Conservation (phyloP, 1,284 basidiomycete genomes). For the Inonotus obliquus region DNA sequence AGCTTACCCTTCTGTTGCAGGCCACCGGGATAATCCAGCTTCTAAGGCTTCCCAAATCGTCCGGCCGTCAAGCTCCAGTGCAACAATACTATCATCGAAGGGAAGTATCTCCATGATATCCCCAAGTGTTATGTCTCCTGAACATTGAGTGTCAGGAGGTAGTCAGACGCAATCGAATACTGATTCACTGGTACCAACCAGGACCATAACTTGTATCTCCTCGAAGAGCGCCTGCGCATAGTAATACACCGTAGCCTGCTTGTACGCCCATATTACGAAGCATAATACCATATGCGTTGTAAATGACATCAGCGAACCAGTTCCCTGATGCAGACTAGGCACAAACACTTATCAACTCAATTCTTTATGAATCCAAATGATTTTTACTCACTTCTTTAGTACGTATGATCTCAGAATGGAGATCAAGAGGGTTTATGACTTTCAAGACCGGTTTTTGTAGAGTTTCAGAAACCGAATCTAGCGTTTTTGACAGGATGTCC, state of each 20-base stretch:
- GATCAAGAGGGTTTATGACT: constrained; percentile 68
- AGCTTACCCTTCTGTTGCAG: constrained; percentile 83
- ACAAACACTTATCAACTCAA: neutral
- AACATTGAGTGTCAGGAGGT: neutral
- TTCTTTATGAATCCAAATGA: constrained; percentile 30
- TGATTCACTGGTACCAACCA: constrained; percentile 38
- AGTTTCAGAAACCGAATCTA: constrained; percentile 68
- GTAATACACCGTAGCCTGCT: constrained; percentile 72
- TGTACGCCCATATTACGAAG: constrained; percentile 54
- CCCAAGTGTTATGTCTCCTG: constrained; percentile 74
- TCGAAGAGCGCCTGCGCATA: constrained; percentile 81
- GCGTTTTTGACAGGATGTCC: constrained; percentile 57
- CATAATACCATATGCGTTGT: constrained; percentile 83
- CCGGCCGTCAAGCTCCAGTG: constrained; percentile 77
- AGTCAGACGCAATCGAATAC: neutral
- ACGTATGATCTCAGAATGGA: constrained; percentile 72
- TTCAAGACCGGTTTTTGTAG: constrained; percentile 68
- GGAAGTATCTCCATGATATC: constrained; percentile 86
- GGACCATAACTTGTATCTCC: constrained; percentile 85
- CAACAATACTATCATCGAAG: constrained; percentile 84
- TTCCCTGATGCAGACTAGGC: constrained; percentile 75
- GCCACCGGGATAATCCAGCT: constrained; percentile 71
- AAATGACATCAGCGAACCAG: constrained; percentile 84
- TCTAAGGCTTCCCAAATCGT: constrained; percentile 85
- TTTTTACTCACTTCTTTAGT: constrained; percentile 41